A percentile compares a stretch with the other conserved stretches of the same genome.
Conservation (phyloP, 495 filamentous ascomycete species). For the Aspergillus ostianus region DNA sequence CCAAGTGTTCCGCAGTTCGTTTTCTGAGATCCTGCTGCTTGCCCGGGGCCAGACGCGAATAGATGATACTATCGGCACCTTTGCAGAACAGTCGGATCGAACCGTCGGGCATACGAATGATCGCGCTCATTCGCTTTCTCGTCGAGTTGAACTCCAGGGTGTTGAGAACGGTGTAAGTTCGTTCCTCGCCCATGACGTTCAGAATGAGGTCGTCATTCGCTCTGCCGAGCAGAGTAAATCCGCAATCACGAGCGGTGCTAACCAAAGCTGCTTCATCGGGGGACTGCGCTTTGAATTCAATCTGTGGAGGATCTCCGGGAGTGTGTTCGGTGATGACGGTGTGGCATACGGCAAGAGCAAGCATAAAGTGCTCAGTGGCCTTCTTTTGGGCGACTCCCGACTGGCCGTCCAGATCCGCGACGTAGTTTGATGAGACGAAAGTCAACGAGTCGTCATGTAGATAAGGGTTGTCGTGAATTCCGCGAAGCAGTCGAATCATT, state of each 20-base stretch:
- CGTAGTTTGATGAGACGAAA: slow-evolving; percentile 86
- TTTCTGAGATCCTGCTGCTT: slow-evolving; percentile 81
- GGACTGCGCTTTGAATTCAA: slow-evolving; percentile 95
- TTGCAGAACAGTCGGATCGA: slow-evolving; percentile 95
- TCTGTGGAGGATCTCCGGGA: slow-evolving; percentile 82
- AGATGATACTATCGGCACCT: slow-evolving; percentile 96
- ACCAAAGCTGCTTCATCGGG: slow-evolving; percentile 97
- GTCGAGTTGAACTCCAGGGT: slow-evolving; percentile 97
- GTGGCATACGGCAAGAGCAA: slow-evolving; percentile 91
- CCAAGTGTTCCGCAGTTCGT: slow-evolving; percentile 87
- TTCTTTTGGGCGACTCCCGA: slow-evolving; percentile 73
- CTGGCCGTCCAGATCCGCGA: slow-evolving; percentile 74
- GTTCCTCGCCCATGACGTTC: slow-evolving; percentile 83
- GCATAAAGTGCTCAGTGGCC: slow-evolving; percentile 88
- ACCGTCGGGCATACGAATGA: slow-evolving; percentile 93
- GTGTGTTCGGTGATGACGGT: slow-evolving; percentile 90
- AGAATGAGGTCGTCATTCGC: slow-evolving; percentile 74
- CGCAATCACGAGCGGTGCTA: slow-evolving; percentile 90
- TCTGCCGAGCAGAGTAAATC: slow-evolving; percentile 89
- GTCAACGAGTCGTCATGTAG: slow-evolving; percentile 85
- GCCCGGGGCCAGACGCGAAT: slow-evolving; percentile 81
- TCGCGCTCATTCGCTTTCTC: slow-evolving; percentile 97
- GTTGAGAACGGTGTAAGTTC: slow-evolving; percentile 83
- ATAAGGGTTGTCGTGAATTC: slow-evolving; percentile 86
- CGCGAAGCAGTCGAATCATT: slow-evolving; percentile 70